Evolutionary conservation across 257 asterid genomes (phyloP).

Genomic region (Jacaranda mimosifolia): DNA sequence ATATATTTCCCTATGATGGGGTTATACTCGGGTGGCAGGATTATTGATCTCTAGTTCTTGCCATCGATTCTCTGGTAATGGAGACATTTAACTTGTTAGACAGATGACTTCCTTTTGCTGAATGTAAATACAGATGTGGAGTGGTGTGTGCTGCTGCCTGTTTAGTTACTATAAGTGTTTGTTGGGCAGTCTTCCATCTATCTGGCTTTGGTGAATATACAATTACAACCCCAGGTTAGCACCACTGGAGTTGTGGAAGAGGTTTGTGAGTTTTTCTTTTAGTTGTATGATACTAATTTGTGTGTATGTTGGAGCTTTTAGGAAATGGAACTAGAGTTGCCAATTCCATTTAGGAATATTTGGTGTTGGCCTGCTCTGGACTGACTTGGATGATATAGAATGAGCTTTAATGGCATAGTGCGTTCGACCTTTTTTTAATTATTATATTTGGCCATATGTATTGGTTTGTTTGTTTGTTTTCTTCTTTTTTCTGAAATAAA

Average conservation of each 20-base stretch:
- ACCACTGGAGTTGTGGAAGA: conserved; percentile 19
- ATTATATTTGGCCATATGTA: not conserved
- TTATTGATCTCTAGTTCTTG: conserved; percentile 40
- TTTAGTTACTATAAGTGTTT: conserved; percentile 21
- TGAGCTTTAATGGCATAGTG: not conserved
- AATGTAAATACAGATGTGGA: conserved; percentile 58
- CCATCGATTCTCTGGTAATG: conserved; percentile 50
- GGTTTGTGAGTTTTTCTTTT: conserved; percentile 12
- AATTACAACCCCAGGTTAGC: conserved; percentile 28
- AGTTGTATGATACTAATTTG: conserved; percentile 27
- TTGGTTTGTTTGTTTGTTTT: not conserved
- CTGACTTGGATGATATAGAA: conserved; percentile 14
- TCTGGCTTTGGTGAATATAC: conserved; percentile 39
- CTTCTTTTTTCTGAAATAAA: not conserved
- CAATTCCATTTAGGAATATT: not conserved
- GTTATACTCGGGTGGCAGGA: conserved; percentile 42
- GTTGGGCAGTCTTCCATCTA: conserved; percentile 14
- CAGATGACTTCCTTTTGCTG: conserved; percentile 50
- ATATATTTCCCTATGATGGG: conserved; percentile 42
- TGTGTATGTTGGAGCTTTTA: conserved; percentile 32
- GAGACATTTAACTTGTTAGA: conserved; percentile 40
- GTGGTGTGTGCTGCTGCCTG: conserved; percentile 47
- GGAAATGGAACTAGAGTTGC: conserved; percentile 39
- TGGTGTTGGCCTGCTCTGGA: not conserved
- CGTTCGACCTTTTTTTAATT: not conserved